A percentile compares a stretch with the other conserved stretches of the same genome.
phyloP scores from a whole-genome alignment of 495 filamentous ascomycete species.

The Penicillium psychrofluorescens region DNA sequence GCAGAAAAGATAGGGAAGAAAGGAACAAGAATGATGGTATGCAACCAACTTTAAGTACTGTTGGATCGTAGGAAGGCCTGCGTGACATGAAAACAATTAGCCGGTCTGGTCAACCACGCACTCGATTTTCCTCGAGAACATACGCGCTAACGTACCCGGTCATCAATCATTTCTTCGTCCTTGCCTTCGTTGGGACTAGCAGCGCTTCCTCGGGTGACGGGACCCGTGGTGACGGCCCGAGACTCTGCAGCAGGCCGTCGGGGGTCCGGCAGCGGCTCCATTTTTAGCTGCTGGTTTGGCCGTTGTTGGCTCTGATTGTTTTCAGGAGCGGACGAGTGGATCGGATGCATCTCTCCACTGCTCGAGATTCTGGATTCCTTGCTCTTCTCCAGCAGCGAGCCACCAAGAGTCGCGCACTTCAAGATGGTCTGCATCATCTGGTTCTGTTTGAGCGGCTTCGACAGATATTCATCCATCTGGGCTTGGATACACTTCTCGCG shows the following conservation, averaged over 20 bases:
- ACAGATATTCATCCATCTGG: conserved; percentile 98
- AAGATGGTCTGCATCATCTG: conserved; percentile 98
- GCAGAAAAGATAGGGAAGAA: not conserved
- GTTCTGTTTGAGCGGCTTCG: conserved; percentile 96
- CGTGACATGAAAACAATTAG: conserved; percentile 6
- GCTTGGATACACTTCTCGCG: conserved; percentile 97
- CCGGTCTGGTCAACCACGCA: conserved; percentile 7
- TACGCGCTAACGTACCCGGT: conserved; percentile 53
- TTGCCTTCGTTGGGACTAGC: conserved; percentile 57
- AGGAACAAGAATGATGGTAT: conserved; percentile 10
- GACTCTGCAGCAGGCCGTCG: conserved; percentile 42
- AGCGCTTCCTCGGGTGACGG: conserved; percentile 40
- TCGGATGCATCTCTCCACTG: conserved; percentile 43
- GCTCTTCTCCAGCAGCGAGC: conserved; percentile 71
- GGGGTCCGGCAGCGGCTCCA: conserved; percentile 16
- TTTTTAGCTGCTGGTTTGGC: conserved; percentile 8
- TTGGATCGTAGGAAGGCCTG: conserved; percentile 35
- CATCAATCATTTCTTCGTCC: conserved; percentile 61
- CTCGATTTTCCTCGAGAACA: conserved; percentile 1
- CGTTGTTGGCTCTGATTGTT: conserved; percentile 20
- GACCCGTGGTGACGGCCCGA: conserved; percentile 58
- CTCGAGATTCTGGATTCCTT: conserved; percentile 51
- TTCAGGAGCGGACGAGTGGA: conserved; percentile 24
- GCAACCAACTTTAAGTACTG: conserved; percentile 24
- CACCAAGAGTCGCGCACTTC: conserved; percentile 88